Conservation (phyloP, 139 green algal genomes). For the Yamagishiella unicocca region DNA sequence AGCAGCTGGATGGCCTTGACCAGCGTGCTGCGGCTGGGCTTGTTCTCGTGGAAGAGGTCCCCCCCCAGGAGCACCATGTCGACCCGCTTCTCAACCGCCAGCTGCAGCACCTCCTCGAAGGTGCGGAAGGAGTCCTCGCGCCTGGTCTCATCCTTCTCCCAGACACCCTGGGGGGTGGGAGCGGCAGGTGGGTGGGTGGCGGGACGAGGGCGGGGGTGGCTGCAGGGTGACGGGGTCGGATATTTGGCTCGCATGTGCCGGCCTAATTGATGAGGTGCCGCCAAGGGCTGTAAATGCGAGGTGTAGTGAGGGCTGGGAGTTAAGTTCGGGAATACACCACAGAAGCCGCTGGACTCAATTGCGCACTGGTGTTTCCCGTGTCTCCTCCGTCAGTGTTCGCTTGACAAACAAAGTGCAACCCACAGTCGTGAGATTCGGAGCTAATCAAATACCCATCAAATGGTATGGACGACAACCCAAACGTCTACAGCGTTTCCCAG, state of each 20-base stretch:
- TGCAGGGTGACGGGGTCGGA: neutral
- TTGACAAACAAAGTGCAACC: neutral
- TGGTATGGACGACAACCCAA: too few relatives aligned
- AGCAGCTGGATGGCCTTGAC: constrained; percentile 88
- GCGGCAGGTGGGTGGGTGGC: neutral
- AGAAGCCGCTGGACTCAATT: too few relatives aligned
- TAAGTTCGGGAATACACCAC: neutral
- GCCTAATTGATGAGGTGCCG: too few relatives aligned
- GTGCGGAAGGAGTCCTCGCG: constrained; percentile 93
- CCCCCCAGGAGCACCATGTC: constrained; percentile 96
- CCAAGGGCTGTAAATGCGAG: too few relatives aligned
- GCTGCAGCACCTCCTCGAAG: constrained; percentile 93
- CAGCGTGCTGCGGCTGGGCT: constrained; percentile 85
- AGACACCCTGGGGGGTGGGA: constrained; percentile 85
- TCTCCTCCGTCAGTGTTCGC: neutral
- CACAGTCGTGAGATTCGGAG: too few relatives aligned
- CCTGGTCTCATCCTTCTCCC: constrained; percentile 94
- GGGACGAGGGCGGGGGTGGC: neutral
- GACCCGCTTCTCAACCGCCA: constrained; percentile 67
- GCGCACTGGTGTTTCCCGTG: too few relatives aligned
- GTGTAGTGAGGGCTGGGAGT: too few relatives aligned
- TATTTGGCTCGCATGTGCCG: neutral
- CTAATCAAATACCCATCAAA: too few relatives aligned
- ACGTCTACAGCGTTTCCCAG: too few relatives aligned
- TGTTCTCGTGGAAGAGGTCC: constrained; percentile 99